These are phyloP conservation scores for Triglochin maritima DNA, from an alignment of 106 monocot genomes.

Conservation along the genomic window DNA sequence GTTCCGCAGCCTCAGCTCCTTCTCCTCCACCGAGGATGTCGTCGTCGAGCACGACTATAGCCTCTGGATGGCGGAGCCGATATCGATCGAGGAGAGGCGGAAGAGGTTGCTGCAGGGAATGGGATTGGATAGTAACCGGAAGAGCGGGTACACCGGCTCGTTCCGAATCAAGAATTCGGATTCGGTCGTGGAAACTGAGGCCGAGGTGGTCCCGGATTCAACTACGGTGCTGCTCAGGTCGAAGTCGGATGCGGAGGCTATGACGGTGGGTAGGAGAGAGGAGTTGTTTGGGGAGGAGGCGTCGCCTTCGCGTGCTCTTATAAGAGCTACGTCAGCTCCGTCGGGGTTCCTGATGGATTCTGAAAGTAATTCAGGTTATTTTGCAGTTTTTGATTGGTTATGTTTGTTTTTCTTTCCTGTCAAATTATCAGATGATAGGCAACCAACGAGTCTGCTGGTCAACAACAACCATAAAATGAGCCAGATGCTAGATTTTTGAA, in stretches of 20 bases:
- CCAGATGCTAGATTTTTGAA: no score
- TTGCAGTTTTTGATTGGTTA: no score
- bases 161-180: neutral
- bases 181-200: neutral
- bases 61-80: conserved; percentile 65
- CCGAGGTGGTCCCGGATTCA: neutral
- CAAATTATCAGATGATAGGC: no score
- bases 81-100: conserved; percentile 63
- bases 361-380: no score
- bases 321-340: no score
- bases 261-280: no score
- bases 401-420: no score
- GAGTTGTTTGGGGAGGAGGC: no score
- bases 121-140: conserved; percentile 54
- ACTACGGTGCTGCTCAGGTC: conserved; percentile 15
- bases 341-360: no score
- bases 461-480: no score
- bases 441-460: no score
- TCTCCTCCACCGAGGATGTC: conserved; percentile 7
- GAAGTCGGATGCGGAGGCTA: conserved; percentile 17
- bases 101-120: conserved; percentile 64
- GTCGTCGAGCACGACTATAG: conserved; percentile 31
- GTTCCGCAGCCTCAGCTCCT: conserved; percentile 9
- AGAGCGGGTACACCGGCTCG: conserved; percentile 6
- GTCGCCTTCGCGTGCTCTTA: no score